Percentiles rank a stretch among this genome's conserved stretches.
Conservation (phyloP, 805 yeast species). For the Saccharomycopsis sp. region DNA sequence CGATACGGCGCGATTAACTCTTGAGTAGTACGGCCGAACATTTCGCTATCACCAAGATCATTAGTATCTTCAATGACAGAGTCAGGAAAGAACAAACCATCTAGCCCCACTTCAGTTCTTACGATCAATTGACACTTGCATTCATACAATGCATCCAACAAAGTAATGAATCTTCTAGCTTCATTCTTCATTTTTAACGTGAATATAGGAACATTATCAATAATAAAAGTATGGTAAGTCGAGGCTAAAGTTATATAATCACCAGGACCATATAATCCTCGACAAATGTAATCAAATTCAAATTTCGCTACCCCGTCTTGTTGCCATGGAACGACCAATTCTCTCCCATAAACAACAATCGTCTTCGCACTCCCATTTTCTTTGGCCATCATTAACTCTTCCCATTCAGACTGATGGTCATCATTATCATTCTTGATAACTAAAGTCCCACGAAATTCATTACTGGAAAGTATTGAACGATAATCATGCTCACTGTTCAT, state of each 20-base stretch:
- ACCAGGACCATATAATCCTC: conserved; percentile 52
- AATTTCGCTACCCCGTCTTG: conserved; percentile 38
- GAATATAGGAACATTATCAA: conserved; percentile 57
- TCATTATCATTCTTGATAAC: conserved; percentile 28
- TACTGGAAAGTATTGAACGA: conserved; percentile 30
- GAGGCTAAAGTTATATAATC: conserved; percentile 67
- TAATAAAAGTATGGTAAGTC: conserved; percentile 45
- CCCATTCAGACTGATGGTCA: conserved; percentile 32
- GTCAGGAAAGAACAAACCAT: conserved; percentile 59
- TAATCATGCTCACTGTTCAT: conserved; percentile 57
- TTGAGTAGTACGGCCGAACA: conserved; percentile 57
- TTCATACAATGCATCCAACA: conserved; percentile 65
- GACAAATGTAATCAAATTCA: conserved; percentile 49
- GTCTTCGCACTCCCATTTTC: conserved; percentile 22
- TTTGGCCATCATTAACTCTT: conserved; percentile 25
- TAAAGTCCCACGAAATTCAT: conserved; percentile 25
- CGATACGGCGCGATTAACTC: conserved; percentile 59
- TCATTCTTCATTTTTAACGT: conserved; percentile 53
- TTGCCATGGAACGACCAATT: conserved; percentile 39
- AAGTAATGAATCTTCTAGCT: conserved; percentile 59
- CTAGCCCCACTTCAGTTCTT: conserved; percentile 42
- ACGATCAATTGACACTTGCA: conserved; percentile 54
- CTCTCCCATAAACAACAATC: conserved; percentile 52
- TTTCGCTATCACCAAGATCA: conserved; percentile 39
- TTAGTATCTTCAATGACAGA: conserved; percentile 20